These are phyloP conservation scores for Leucaena leucocephala DNA, from an alignment of 306 rosid species.

Conservation along the genomic window DNA sequence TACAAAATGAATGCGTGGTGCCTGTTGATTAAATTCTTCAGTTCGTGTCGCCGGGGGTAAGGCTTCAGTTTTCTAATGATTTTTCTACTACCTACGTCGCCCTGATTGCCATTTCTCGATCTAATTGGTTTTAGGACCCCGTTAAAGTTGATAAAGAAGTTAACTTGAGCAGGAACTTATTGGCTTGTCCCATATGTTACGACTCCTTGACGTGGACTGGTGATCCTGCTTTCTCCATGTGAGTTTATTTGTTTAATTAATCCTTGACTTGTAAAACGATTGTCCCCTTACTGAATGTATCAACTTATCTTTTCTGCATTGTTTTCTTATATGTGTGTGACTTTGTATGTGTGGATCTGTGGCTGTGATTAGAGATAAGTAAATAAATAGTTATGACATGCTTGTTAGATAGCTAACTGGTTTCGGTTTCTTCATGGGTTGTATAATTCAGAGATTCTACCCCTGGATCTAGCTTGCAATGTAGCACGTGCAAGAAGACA, in stretches of 20 bases:
- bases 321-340: not conserved
- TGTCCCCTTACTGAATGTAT: not conserved
- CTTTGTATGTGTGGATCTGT: not conserved
- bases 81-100: not conserved
- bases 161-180: constrained; percentile 38
- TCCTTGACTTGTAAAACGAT: not conserved
- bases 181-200: constrained; percentile 89
- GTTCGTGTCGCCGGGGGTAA: not conserved
- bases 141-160: constrained; percentile 47
- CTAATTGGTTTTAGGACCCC: constrained; percentile 49
- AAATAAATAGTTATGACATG: not conserved
- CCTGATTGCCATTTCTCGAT: not conserved
- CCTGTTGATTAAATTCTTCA: not conserved
- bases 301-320: not conserved
- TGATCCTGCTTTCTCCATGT: constrained; percentile 59
- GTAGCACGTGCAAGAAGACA: constrained; percentile 77
- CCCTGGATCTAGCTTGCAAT: constrained; percentile 63
- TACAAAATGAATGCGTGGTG: not conserved
- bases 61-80: not conserved
- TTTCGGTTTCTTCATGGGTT: constrained; percentile 32
- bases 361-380: not conserved
- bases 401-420: not conserved
- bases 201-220: constrained; percentile 48
- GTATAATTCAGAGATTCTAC: constrained; percentile 54
- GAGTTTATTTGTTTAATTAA: constrained; percentile 30